Evolutionary conservation across 192 early-diverging fungal genomes (phyloP), one percentile per base, ranked within the genome.

Genomic region (Backusella luteola): DNA sequence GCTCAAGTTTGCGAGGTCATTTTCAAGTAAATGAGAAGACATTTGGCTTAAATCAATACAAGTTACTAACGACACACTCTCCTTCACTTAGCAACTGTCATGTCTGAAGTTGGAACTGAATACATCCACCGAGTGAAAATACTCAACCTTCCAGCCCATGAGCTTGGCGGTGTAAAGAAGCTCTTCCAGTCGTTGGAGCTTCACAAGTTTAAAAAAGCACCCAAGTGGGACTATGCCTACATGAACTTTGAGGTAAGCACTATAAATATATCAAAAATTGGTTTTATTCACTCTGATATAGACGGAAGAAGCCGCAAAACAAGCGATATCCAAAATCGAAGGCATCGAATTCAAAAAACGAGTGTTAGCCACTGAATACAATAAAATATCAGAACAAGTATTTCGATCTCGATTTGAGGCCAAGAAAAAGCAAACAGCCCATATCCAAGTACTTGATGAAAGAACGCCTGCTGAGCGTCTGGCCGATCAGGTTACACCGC

Each of bases 401-500:
- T 69, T 73, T 53, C 26, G 44, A 19, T 21, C 63, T 23, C 26
- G 36, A 9, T 73, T 67, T 14, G 71, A 79, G 26, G 19, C 35
- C 0, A 72, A 73, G 8, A 67, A 56, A 35, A 79, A 79, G 34
- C 19, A 7, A 19, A 14, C 38, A 0, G 2, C 56, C 12, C 56
- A 63, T 4, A 63, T 29, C 12, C 11, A 63, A 84, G 91, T 49
- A 7, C 6, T 1, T 0, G 46, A 49, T 71, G 67, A 72, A 4
- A 79, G 87, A 44, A 85, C 88, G 1, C 87, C 89, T 11, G 73
- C 84, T 36, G 91, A 93, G 78, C 76, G 76, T 44, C 75, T 94
- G 32, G 85, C 85, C 21, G 92, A 93, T 81, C 91, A 94, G 83
- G 89, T 93, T 7, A 94, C 91, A 0, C 91, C 92, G 17, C 78